A percentile compares a stretch with the other conserved stretches of the same genome.
These are phyloP conservation scores for Torulaspora microellipsoides DNA, from an alignment of 805 yeast species.

Conservation along the genomic window DNA sequence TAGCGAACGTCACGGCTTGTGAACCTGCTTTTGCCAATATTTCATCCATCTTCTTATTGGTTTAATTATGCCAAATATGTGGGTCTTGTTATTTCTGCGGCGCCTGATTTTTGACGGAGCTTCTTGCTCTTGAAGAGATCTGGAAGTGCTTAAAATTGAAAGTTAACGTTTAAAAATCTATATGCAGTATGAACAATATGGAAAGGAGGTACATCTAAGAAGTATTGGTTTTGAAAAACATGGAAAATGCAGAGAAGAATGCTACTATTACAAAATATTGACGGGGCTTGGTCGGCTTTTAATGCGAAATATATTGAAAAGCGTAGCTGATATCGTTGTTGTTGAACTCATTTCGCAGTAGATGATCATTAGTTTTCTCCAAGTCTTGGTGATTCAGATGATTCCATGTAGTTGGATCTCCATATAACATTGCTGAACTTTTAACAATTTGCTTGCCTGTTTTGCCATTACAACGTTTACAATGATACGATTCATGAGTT, in stretches of 20 bases:
- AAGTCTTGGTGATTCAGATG: conserved; percentile 68
- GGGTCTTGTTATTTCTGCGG: no score
- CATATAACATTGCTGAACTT: conserved; percentile 87
- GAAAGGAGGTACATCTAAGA: no score
- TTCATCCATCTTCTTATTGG: conserved; percentile 37
- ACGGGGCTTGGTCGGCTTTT: not conserved
- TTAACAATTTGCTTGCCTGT: conserved; percentile 55
- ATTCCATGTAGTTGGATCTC: conserved; percentile 98
- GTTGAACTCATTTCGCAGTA: conserved; percentile 68
- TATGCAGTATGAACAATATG: no score
- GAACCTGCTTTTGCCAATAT: conserved; percentile 55
- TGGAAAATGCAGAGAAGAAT: no score
- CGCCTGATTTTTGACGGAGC: no score
- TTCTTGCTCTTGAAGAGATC: no score
- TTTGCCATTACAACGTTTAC: conserved; percentile 62
- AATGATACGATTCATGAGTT: conserved; percentile 87
- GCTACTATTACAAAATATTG: no score
- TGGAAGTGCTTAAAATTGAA: no score
- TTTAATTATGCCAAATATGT: no score
- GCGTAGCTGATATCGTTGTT: conserved; percentile 74
- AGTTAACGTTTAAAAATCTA: no score
- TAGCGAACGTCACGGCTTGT: conserved; percentile 76
- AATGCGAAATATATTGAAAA: conserved; percentile 89
- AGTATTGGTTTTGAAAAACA: no score
- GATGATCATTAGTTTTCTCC: conserved; percentile 63